These are phyloP conservation scores for Penicillium psychrofluorescens DNA, from an alignment of 495 filamentous ascomycete species.

Conservation along the genomic window DNA sequence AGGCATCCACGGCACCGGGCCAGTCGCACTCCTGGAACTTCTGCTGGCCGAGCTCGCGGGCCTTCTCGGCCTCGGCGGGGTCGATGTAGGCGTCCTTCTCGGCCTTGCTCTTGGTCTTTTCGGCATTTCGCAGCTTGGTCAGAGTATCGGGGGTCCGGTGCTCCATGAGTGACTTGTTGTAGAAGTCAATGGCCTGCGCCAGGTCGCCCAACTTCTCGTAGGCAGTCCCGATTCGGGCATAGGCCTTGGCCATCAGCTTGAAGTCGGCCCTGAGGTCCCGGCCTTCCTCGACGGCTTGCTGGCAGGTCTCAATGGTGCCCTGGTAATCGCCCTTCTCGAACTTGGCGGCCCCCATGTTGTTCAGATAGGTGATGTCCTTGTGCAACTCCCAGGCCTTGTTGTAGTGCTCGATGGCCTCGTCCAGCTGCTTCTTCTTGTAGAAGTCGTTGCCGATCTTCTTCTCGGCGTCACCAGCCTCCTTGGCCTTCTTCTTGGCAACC, in stretches of 20 bases:
- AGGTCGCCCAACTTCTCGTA: conserved; percentile 87
- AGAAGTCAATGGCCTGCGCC: conserved; percentile 75
- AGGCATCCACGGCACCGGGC: conserved; percentile 92
- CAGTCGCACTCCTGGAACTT: conserved; percentile 97
- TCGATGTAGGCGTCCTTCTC: conserved; percentile 80
- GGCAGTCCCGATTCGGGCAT: conserved; percentile 80
- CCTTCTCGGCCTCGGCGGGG: conserved; percentile 88
- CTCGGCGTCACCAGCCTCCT: conserved; percentile 88
- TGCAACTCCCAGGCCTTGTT: conserved; percentile 86
- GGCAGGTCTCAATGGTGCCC: conserved; percentile 75
- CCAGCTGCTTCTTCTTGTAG: conserved; percentile 97
- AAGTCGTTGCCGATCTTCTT: conserved; percentile 89
- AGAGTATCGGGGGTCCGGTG: conserved; percentile 94
- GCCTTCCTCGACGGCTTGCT: conserved; percentile 83
- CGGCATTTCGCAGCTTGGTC: conserved; percentile 84
- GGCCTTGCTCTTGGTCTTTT: conserved; percentile 74
- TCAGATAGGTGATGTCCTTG: conserved; percentile 96
- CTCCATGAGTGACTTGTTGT: conserved; percentile 89
- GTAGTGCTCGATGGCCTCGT: conserved; percentile 92
- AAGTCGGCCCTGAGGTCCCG: conserved; percentile 84
- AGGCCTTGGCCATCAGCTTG: conserved; percentile 93
- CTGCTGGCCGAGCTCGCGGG: conserved; percentile 86
- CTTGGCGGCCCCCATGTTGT: conserved; percentile 89
- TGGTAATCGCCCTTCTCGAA: conserved; percentile 95
- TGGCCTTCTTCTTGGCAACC: conserved; percentile 74